Percentiles rank a stretch among this genome's conserved stretches.
phyloP scores from a whole-genome alignment of 1,284 basidiomycete genomes.

The Cystobasidium pallidum region DNA sequence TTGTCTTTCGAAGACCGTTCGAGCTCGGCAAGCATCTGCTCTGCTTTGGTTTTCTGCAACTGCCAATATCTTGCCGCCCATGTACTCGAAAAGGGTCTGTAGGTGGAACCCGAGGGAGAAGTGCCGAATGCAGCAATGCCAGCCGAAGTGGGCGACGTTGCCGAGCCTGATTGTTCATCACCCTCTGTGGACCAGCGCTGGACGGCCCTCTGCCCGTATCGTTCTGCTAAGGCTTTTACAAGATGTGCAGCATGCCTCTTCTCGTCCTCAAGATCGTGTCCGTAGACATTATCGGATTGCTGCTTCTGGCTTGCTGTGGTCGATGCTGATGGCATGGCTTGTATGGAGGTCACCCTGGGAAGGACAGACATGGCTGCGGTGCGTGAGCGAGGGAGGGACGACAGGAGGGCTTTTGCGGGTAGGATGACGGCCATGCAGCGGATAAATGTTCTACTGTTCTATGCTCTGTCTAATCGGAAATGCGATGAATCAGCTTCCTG shows the following conservation, averaged over 20 bases:
- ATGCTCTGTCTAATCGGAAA: no score
- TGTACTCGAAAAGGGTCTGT: constrained; percentile 8
- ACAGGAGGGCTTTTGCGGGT: background rate
- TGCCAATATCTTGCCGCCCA: constrained; percentile 38
- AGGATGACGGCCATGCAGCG: constrained; percentile 23
- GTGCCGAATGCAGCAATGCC: background rate
- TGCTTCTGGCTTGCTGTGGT: background rate
- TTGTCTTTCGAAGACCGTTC: constrained; percentile 3
- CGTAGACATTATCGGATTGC: background rate
- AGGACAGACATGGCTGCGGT: background rate
- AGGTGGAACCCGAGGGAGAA: constrained; percentile 11
- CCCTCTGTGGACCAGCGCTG: constrained; percentile 7
- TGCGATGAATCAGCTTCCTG: no score
- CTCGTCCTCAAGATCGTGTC: background rate
- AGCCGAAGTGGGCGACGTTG: background rate
- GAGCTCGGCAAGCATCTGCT: constrained; percentile 15
- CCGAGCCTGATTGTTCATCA: background rate
- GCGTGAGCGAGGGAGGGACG: background rate
- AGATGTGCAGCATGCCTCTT: constrained; percentile 6
- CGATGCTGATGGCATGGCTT: background rate
- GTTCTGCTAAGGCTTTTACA: constrained; percentile 8
- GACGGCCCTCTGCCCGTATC: constrained; percentile 17
- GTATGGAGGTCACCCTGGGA: background rate
- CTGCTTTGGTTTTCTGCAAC: constrained; percentile 19
- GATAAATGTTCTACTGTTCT: background rate